These are phyloP conservation scores for Teratosphaeria viscida DNA, from an alignment of 2,329 filamentous ascomycete genomes.

Conservation along the genomic window DNA sequence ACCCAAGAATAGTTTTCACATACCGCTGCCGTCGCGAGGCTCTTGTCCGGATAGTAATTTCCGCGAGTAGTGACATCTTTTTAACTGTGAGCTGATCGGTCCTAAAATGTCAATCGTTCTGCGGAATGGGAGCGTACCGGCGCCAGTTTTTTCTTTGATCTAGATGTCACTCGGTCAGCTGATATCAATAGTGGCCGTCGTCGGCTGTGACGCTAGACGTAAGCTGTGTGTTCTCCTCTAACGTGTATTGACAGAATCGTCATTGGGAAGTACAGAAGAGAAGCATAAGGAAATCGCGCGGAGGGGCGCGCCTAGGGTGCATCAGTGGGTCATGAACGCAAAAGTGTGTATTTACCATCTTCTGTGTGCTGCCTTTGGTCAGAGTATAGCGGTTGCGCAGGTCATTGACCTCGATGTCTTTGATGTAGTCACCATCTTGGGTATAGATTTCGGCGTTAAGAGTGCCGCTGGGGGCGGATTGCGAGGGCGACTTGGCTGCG, in stretches of 20 bases:
- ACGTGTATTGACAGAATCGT: slow-evolving; percentile 22
- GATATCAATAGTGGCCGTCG: slow-evolving; percentile 59
- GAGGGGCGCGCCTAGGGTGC: slow-evolving; percentile 28
- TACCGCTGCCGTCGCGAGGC: slow-evolving; percentile 88
- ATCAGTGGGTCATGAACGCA: slow-evolving; percentile 47
- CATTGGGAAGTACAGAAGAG: slow-evolving; percentile 4
- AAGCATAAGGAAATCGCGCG: slow-evolving; percentile 10
- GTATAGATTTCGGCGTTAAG: slow-evolving; percentile 86
- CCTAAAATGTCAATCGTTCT: slow-evolving; percentile 26
- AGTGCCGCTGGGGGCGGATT: slow-evolving; percentile 40
- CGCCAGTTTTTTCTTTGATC: slow-evolving; percentile 99
- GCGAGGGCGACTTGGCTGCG: slow-evolving; percentile 44
- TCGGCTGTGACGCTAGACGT: slow-evolving; percentile 29
- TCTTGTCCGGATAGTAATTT: slow-evolving; percentile 94
- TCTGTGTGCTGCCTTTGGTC: slow-evolving; percentile 94
- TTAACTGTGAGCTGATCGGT: slow-evolving; percentile 50
- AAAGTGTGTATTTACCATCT: slow-evolving; percentile 86
- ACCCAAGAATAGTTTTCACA: slow-evolving; percentile 29
- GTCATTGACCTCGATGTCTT: slow-evolving; percentile 98
- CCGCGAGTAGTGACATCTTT: slow-evolving; percentile 98
- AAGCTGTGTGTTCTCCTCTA: slow-evolving; percentile 34
- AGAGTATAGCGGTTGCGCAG: slow-evolving; percentile 91
- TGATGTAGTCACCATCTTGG: slow-evolving; percentile 94
- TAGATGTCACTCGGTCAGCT: slow-evolving; percentile 95
- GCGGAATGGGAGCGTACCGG: slow-evolving; percentile 69